Base-by-base conservation (phyloP, 345 rosid genomes). In the Aquilaria sinensis region DNA sequence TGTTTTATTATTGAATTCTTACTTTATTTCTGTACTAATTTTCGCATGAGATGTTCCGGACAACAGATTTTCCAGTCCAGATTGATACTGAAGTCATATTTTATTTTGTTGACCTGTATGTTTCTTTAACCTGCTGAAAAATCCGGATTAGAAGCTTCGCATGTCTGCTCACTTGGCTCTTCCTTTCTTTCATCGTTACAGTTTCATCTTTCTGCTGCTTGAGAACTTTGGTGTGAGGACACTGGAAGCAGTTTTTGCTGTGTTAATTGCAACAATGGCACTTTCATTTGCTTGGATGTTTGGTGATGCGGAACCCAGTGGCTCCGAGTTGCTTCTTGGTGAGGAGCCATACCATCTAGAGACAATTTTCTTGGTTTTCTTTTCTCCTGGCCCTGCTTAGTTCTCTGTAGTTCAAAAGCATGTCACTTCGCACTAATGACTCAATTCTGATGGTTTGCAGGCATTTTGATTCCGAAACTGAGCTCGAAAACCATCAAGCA, bases 271-370 rank as follows among this genome's bases (percentile, higher is more conserved):
- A 16, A 83, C 80, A 4, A 90, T 93, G 98, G 98, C 82, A 9
- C 16, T 88, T 29, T 73, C 96, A 48, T 93, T 93, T 66, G 97
- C 96, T 58, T 90, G 97, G 98, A 90, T 93, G 98, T 93, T 93
- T 69, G 97, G 78, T 62, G 88, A 87, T 48, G 67, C 97, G n/a
- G 85, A 87, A 72, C 98, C 98, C 7, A 78, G 72, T 73, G 91
- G 88, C 75, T 70, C 60, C 16, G 92, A 93, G 60, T 94, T 93
- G 68, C 74, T 88, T 74, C 67, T 86, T 66, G 98, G 98, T 90
- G 72, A 70, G 78, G 14, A 46, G 14, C 23, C 23, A 23, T 23
- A 23, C 48, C 37, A 16, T 47, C 56, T 31, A 32, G 6, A 47
- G 7, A 2, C 23, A 2, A n/a, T 11, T 15, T 15, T 37, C 33